Conservation (phyloP, 805 yeast genomes). For the Cyberlindnera mycetangii region DNA sequence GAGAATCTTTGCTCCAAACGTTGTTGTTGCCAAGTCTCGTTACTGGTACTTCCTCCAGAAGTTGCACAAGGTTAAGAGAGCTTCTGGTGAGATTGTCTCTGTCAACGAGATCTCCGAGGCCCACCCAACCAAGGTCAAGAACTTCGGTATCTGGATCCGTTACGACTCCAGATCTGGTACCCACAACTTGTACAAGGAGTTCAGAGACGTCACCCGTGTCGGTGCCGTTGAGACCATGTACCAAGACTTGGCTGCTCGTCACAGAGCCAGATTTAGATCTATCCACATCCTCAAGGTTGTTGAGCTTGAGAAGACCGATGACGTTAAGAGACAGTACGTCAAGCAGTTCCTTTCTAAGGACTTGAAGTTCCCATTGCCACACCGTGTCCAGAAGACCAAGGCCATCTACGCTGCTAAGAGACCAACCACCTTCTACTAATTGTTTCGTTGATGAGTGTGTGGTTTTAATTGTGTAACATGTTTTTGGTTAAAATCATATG, state of each 20-base stretch:
- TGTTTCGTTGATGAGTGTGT: constrained; percentile 13
- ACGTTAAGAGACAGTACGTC: constrained; percentile 98
- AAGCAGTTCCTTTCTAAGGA: constrained; percentile 93
- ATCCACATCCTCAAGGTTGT: constrained; percentile 99
- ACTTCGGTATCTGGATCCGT: constrained; percentile 99
- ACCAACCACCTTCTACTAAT: constrained; percentile 97
- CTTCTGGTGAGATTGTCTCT: constrained; percentile 98
- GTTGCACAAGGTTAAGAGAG: constrained; percentile 99
- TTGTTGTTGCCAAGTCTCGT: constrained; percentile 99
- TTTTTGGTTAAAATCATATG: constrained; percentile 15
- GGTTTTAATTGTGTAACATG: constrained; percentile 14
- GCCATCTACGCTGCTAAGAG: constrained; percentile 86
- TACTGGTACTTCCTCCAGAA: constrained; percentile 99
- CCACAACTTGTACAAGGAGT: constrained; percentile 99
- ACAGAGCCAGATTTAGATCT: constrained; percentile 99
- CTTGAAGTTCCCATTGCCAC: constrained; percentile 99
- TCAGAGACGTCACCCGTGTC: constrained; percentile 98
- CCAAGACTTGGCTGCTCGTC: constrained; percentile 99
- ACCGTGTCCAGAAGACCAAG: constrained; percentile 93
- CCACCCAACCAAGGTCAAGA: constrained; percentile 98
- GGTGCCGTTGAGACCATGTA: constrained; percentile 98
- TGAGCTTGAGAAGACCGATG: constrained; percentile 96
- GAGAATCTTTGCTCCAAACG: constrained; percentile 99
- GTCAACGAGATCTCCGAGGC: constrained; percentile 89
- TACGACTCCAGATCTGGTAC: constrained; percentile 99